phyloP scores from a whole-genome alignment of 805 yeast genomes.

The Lipomyces kockii region DNA sequence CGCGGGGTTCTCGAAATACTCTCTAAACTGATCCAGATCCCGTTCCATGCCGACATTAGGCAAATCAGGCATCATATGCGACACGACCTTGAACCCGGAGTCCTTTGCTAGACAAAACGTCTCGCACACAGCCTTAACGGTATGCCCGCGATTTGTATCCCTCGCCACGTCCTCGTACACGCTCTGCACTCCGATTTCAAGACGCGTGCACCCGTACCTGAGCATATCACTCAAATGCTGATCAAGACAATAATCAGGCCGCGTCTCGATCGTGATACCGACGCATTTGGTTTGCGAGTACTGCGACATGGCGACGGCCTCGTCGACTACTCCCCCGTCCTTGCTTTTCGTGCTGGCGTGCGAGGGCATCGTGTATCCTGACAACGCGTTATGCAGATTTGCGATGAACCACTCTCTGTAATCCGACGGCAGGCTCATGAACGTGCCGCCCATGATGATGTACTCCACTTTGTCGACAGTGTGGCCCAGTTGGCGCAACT shows the following conservation, averaged over 20 bases:
- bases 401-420: conserved; percentile 89
- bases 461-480: conserved; percentile 97
- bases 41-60: conserved; percentile 99
- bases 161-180: conserved; percentile 98
- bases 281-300: conserved; percentile 96
- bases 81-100: conserved; percentile 96
- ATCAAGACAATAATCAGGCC: conserved; percentile 98
- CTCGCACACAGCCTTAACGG: conserved; percentile 93
- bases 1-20: conserved; percentile 95
- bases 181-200: conserved; percentile 96
- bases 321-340: conserved; percentile 58
- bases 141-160: conserved; percentile 97
- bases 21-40: conserved; percentile 92
- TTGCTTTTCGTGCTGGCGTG: conserved; percentile 16
- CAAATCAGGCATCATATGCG: conserved; percentile 99
- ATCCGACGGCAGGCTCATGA: conserved; percentile 89
- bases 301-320: conserved; percentile 88
- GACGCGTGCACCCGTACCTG: conserved; percentile 92
- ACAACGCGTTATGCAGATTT: conserved; percentile 89
- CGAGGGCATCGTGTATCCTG: conserved; percentile 77
- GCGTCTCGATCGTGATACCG: conserved; percentile 96
- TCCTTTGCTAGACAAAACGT: conserved; percentile 96
- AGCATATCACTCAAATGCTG: conserved; percentile 95
- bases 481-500: conserved; percentile 91
- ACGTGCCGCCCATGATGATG: conserved; percentile 98